Conservation (phyloP, 768 basidiomycete genomes). For the Phlegmacium glaucopus region DNA sequence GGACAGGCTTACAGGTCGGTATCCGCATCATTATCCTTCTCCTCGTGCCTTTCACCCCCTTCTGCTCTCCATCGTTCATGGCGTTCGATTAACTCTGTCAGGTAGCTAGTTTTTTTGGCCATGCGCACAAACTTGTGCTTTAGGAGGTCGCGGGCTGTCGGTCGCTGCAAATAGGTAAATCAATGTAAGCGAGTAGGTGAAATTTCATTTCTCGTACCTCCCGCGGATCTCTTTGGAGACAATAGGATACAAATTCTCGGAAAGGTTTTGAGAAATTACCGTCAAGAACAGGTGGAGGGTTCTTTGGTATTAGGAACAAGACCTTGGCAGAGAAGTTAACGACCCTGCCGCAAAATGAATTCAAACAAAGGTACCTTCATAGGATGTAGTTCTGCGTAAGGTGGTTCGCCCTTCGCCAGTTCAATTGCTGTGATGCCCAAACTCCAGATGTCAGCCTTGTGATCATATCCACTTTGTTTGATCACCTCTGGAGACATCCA, state of each 20-base stretch:
- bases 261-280: constrained; percentile 91
- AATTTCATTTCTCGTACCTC: constrained; percentile 51
- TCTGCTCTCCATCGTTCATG: constrained; percentile 93
- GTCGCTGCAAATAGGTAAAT: constrained; percentile 55
- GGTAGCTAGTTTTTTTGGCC: constrained; percentile 92
- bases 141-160: constrained; percentile 89
- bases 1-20: constrained; percentile 57
- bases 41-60: constrained; percentile 73
- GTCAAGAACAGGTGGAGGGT: constrained; percentile 88
- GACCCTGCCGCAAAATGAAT: background rate
- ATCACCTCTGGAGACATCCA: constrained; percentile 99
- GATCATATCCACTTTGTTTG: constrained; percentile 98
- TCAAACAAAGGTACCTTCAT: constrained; percentile 75
- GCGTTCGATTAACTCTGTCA: constrained; percentile 94
- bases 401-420: constrained; percentile 95
- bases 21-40: constrained; percentile 59
- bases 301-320: constrained; percentile 97
- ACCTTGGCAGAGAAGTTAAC: constrained; percentile 50
- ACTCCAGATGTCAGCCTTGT: constrained; percentile 99
- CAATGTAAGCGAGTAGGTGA: background rate
- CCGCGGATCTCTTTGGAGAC: constrained; percentile 91
- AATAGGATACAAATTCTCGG: constrained; percentile 89
- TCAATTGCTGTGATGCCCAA: constrained; percentile 97
- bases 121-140: constrained; percentile 95
- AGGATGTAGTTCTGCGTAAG: constrained; percentile 96